Evolutionary conservation across 768 basidiomycete genomes (phyloP).

Genomic region (Lactifluus subvellereus): DNA sequence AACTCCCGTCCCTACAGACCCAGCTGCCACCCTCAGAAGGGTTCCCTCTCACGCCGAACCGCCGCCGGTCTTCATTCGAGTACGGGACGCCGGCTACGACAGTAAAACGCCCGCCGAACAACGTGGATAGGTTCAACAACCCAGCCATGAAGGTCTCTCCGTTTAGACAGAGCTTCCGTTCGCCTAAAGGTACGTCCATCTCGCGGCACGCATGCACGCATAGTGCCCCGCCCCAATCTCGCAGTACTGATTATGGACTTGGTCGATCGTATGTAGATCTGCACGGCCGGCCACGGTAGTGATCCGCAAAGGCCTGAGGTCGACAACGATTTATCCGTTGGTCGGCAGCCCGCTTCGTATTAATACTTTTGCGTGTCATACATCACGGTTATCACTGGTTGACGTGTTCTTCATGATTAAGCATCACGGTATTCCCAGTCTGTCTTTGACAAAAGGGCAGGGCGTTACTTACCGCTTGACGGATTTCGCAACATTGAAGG

Average conservation of each 20-base stretch:
- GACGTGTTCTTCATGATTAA: neutral
- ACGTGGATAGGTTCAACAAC: conserved; percentile 3
- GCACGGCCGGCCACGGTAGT: neutral
- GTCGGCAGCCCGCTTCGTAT: neutral
- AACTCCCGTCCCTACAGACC: neutral
- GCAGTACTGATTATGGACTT: neutral
- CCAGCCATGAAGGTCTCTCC: conserved; percentile 1
- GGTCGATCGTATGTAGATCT: neutral
- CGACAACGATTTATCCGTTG: neutral
- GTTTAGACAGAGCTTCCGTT: conserved; percentile 1
- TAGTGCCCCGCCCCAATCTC: neutral
- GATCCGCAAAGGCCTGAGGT: neutral
- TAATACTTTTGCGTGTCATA: neutral
- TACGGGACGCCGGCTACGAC: neutral
- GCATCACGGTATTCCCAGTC: too few relatives aligned
- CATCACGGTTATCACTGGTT: neutral
- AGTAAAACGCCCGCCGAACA: neutral
- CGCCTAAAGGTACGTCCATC: conserved; percentile 16
- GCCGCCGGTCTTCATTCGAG: conserved; percentile 1
- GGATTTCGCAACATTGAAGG: too few relatives aligned
- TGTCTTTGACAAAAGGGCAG: too few relatives aligned
- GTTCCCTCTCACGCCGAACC: conserved; percentile 20
- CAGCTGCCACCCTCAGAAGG: neutral
- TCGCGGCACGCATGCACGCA: neutral
- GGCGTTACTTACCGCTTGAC: too few relatives aligned